These are phyloP conservation scores for Ajuga chamaepitys DNA, from an alignment of 257 asterid species.

Conservation along the genomic window DNA sequence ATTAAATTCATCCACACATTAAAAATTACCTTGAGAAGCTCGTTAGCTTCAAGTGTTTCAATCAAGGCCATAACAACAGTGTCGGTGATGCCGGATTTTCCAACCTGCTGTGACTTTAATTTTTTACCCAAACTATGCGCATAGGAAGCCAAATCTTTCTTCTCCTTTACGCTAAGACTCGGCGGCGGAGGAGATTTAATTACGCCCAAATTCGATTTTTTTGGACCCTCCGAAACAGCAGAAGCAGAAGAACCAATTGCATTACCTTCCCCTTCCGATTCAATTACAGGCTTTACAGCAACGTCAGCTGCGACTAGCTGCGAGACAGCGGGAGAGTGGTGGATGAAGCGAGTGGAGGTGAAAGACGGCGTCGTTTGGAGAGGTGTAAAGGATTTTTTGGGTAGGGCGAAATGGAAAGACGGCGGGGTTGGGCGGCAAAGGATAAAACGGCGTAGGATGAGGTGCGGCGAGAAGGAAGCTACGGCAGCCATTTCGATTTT, in stretches of 20 bases:
- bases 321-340: slow-evolving; percentile 19
- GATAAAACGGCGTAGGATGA: slow-evolving; percentile 35
- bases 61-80: slow-evolving; percentile 57
- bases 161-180: slow-evolving; percentile 65
- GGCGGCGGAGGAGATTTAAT: slow-evolving; percentile 31
- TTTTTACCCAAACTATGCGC: slow-evolving; percentile 88
- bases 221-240: slow-evolving; percentile 16
- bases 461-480: slow-evolving; percentile 31
- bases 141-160: slow-evolving; percentile 71
- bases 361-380: slow-evolving; percentile 22
- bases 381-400: slow-evolving; percentile 6
- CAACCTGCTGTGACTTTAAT: slow-evolving; percentile 86
- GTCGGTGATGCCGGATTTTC: slow-evolving; percentile 82
- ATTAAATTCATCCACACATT: neutral
- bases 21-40: slow-evolving; percentile 74
- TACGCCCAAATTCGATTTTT: slow-evolving; percentile 8
- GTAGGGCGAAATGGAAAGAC: slow-evolving; percentile 21
- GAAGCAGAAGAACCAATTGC: neutral
- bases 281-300: slow-evolving; percentile 12
- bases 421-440: slow-evolving; percentile 34
- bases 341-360: slow-evolving; percentile 7
- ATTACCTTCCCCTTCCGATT: slow-evolving; percentile 13
- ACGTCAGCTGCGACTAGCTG: slow-evolving; percentile 21
- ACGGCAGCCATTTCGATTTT: slow-evolving; percentile 40
- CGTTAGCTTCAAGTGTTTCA: slow-evolving; percentile 90